Evolutionary conservation across 2,329 filamentous ascomycete genomes (phyloP), one percentile per base, ranked within the genome.

Genomic region (Pleoardoris graminearum): DNA sequence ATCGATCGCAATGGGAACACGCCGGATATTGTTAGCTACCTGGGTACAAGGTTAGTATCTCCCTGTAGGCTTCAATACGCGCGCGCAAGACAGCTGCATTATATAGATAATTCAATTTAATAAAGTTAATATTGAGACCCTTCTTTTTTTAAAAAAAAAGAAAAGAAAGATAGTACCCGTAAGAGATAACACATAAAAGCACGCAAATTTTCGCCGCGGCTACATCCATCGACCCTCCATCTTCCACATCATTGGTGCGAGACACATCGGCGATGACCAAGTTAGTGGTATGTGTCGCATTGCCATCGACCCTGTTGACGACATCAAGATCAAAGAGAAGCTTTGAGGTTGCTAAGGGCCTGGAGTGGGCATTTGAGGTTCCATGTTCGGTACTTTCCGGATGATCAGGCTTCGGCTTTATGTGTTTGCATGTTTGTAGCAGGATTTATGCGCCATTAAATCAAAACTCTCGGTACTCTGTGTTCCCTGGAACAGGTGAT

Each of bases 1-100:
- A 41, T 58, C 5, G 55, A 58, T 39, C 49, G 55, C 19, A 58
- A 58, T 29, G 29, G 55, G 25, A 58, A 58, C 37, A 58, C 55
- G 16, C 55, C 55, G 41, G 55, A 58, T 49, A 55, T 58, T 14
- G 25, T 50, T 7, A 58, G 55, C 39, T 58, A 58, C n/a, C 33
- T 49, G 36, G 47, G 43, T 58, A 14, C 35, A 27, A 22, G 8
- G 12, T 8, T 46, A 55, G 32, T 52, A 55, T 44, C 50, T 50
- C 7, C 45, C 32, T 44, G 55, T 57, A 41, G 37, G 48, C 39
- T 19, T 29, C 19, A 16, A 42, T 5, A 37, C 43, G 27, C 11
- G n/a, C 3, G 17, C 7, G 25, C 25, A n/a, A 25, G 17, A 21
- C 10, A n/a, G n/a, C n/a, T n/a, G n/a, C n/a, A n/a, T 17, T 22